Conservation (phyloP, 225 moss, liverwort and hornwort species). For the Rhytidiadelphus loreus region DNA sequence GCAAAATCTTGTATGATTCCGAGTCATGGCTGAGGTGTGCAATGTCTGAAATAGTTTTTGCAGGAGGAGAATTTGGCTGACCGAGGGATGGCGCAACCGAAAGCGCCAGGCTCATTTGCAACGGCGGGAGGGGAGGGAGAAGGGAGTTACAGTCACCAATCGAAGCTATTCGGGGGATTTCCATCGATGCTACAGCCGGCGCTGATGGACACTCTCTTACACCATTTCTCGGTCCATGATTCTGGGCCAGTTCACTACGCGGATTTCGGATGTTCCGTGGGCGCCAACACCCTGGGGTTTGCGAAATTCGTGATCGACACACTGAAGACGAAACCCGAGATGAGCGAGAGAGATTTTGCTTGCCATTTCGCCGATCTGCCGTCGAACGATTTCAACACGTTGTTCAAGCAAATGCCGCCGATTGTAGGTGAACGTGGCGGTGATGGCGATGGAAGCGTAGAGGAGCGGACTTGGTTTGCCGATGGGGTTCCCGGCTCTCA, state of each 20-base stretch:
- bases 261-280: slow-evolving; percentile 36
- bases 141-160: slow-evolving; percentile 11
- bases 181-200: background rate
- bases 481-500: slow-evolving; percentile 47
- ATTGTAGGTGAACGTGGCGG: background rate
- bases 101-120: background rate
- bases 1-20: background rate
- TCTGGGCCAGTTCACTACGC: slow-evolving; percentile 16
- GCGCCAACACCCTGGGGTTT: slow-evolving; percentile 10
- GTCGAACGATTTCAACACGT: slow-evolving; percentile 63
- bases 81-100: background rate
- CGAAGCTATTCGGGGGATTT: background rate
- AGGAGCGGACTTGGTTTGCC: slow-evolving; percentile 35
- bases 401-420: slow-evolving; percentile 31
- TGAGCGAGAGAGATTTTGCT: slow-evolving; percentile 14
- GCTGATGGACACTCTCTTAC: slow-evolving; percentile 11
- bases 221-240: background rate
- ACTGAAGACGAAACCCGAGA: background rate
- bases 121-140: slow-evolving; percentile 23
- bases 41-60: background rate
- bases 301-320: background rate
- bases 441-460: background rate
- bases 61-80: background rate
- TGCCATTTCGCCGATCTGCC: slow-evolving; percentile 62
- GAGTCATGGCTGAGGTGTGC: background rate